A percentile compares a stretch with the other conserved stretches of the same genome.
Conservation (phyloP, 192 early-diverging fungal species). For the Coemansia sp. region DNA sequence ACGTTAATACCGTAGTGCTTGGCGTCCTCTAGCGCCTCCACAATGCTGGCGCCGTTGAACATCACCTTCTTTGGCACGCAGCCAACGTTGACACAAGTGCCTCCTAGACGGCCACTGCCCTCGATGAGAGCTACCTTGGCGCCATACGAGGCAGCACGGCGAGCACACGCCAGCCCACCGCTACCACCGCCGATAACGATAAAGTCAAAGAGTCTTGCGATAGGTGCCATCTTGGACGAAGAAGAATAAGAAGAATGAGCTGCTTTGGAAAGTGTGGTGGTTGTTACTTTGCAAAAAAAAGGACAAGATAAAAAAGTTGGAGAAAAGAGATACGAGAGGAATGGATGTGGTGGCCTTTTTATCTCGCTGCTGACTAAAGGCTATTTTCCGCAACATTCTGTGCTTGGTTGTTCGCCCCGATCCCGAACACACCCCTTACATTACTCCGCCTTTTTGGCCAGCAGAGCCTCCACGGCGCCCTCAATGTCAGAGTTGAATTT, state of each 20-base stretch:
- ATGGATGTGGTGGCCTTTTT: background rate
- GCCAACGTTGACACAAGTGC: slow-evolving; percentile 95
- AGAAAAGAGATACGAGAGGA: background rate
- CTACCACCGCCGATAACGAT: slow-evolving; percentile 95
- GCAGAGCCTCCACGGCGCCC: slow-evolving; percentile 51
- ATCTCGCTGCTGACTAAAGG: background rate
- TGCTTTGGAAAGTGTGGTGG: slow-evolving; percentile 1
- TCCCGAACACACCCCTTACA: background rate
- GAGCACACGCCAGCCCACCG: slow-evolving; percentile 89
- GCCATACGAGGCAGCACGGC: slow-evolving; percentile 88
- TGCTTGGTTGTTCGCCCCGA: background rate
- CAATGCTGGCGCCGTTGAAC: slow-evolving; percentile 91
- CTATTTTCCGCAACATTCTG: background rate
- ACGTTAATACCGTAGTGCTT: slow-evolving; percentile 87
- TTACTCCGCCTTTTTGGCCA: slow-evolving; percentile 54
- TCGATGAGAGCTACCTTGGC: slow-evolving; percentile 92
- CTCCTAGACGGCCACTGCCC: slow-evolving; percentile 70
- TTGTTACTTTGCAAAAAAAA: slow-evolving; percentile 2
- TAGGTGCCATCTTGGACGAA: slow-evolving; percentile 32
- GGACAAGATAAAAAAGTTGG: slow-evolving; percentile 6
- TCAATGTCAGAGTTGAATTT: slow-evolving; percentile 58
- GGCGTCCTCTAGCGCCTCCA: slow-evolving; percentile 86
- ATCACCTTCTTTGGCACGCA: slow-evolving; percentile 93
- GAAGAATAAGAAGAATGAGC: background rate
- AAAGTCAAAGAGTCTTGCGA: slow-evolving; percentile 71